A percentile compares a stretch with the other conserved stretches of the same genome.
Evolutionary conservation across 805 yeast species (phyloP).

Genomic region (Clavispora asparagi): DNA sequence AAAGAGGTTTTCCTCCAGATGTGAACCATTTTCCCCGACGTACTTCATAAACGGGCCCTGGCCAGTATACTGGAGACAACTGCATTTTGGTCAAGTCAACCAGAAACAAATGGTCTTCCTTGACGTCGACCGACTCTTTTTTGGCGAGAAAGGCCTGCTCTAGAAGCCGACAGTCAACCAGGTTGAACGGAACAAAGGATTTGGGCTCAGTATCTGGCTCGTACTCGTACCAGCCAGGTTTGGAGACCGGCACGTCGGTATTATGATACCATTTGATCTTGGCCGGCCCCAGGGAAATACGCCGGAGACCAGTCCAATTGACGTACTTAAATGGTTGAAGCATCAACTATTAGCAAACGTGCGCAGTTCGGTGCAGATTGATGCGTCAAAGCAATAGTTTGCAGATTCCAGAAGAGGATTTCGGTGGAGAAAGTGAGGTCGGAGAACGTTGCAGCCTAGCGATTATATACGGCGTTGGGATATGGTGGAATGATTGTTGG

Average conservation of each 20-base stretch:
- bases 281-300: conserved; percentile 1
- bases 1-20: conserved; percentile 51
- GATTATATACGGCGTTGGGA: too few relatives aligned
- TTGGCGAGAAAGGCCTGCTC: conserved; percentile 42
- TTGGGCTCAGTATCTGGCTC: conserved; percentile 44
- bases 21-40: conserved; percentile 84
- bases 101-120: conserved; percentile 74
- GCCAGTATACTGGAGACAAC: conserved; percentile 77
- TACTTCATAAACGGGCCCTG: conserved; percentile 78
- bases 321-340: neutral
- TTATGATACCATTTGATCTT: conserved; percentile 72
- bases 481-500: too few relatives aligned
- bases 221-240: conserved; percentile 60
- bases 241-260: conserved; percentile 65
- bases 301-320: neutral
- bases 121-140: conserved; percentile 47
- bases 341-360: neutral
- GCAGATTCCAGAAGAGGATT: too few relatives aligned
- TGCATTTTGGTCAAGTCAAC: conserved; percentile 56
- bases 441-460: too few relatives aligned
- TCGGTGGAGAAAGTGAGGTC: too few relatives aligned
- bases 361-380: neutral
- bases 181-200: conserved; percentile 65
- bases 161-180: conserved; percentile 53
- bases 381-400: neutral